phyloP scores from a whole-genome alignment of 2,329 filamentous ascomycete species.

The Pezicula radicicola region DNA sequence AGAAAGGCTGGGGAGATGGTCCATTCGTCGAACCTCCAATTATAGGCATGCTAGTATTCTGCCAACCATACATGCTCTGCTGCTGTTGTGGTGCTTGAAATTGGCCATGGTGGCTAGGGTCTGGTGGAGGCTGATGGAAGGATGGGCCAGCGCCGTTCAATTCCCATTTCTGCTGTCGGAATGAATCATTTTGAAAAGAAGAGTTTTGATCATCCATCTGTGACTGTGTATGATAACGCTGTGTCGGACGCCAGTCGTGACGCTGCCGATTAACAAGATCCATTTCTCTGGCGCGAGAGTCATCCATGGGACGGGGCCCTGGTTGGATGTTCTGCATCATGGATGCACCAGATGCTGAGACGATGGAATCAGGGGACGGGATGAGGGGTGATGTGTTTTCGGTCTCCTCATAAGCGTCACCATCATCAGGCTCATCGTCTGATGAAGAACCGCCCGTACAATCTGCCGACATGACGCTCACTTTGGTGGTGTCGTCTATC shows the following conservation, averaged over 20 bases:
- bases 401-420: background rate
- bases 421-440: slow-evolving; percentile 10
- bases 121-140: slow-evolving; percentile 6
- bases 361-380: background rate
- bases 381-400: background rate
- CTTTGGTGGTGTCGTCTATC: slow-evolving; percentile 4
- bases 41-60: slow-evolving; percentile 11
- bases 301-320: background rate
- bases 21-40: background rate
- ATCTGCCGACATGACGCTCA: background rate
- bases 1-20: slow-evolving; percentile 10
- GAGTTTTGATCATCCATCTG: background rate
- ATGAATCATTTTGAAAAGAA: background rate
- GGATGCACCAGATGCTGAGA: background rate
- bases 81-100: slow-evolving; percentile 10
- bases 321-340: slow-evolving; percentile 1
- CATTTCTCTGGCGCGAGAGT: background rate
- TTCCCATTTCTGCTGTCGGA: background rate
- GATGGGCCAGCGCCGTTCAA: slow-evolving; percentile 4
- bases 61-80: slow-evolving; percentile 13
- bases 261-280: background rate
- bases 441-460: background rate
- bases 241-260: background rate
- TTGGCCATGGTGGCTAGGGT: background rate
- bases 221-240: background rate